Conservation (phyloP, 2,329 filamentous ascomycete genomes). For the Pyrenophora seminiperda region DNA sequence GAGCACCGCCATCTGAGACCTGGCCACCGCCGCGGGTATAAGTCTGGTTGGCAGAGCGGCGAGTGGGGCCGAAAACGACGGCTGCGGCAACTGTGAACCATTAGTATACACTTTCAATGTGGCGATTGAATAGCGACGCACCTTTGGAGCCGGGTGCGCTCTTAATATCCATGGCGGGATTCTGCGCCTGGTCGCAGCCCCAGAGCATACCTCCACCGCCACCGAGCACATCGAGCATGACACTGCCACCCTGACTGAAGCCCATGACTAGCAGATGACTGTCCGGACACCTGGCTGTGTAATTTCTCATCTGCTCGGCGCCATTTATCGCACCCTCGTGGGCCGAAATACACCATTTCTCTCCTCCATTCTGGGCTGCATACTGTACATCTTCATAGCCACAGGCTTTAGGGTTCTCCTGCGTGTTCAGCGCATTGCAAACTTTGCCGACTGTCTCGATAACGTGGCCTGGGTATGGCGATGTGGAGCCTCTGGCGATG, state of each 20-base stretch:
- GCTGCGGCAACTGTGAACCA: conserved; percentile 26
- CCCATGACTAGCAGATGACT: conserved; percentile 36
- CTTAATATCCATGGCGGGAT: conserved; percentile 27
- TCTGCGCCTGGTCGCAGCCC: conserved; percentile 31
- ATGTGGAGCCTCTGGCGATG: conserved; percentile 34
- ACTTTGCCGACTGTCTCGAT: conserved; percentile 35
- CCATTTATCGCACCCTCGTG: conserved; percentile 35
- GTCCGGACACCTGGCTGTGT: conserved; percentile 33
- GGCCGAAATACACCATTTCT: conserved; percentile 33
- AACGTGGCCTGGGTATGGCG: conserved; percentile 35
- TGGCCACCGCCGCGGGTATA: conserved; percentile 32
- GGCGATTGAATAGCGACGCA: conserved; percentile 1
- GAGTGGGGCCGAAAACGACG: conserved; percentile 31
- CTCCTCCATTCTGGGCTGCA: conserved; percentile 32
- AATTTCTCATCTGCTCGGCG: conserved; percentile 35
- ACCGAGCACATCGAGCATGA: conserved; percentile 32
- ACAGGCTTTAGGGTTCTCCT: conserved; percentile 29
- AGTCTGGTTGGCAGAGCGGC: conserved; percentile 32
- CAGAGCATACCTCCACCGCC: conserved; percentile 34
- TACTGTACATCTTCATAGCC: conserved; percentile 38
- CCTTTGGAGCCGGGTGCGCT: conserved; percentile 31
- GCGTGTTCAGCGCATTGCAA: conserved; percentile 31
- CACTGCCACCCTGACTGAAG: conserved; percentile 36
- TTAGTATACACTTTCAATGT: conserved; percentile 6
- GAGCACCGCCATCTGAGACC: conserved; percentile 26